Conservation (phyloP, 345 rosid species). For the Cardamine occulta region DNA sequence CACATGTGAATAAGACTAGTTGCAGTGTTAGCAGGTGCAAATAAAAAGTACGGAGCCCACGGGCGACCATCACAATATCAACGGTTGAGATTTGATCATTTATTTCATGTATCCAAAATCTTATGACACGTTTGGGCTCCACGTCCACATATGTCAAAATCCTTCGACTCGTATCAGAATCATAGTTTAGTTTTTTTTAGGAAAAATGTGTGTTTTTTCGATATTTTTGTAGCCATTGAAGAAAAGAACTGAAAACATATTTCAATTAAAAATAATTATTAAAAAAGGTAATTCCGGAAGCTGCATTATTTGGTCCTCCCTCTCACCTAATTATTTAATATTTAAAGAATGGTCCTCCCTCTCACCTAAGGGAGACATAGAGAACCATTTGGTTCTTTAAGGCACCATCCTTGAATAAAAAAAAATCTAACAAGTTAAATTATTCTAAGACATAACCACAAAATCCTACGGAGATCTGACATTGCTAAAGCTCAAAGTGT, state of each 20-base stretch:
- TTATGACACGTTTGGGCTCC: conserved; percentile 28
- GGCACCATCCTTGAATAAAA: conserved; percentile 23
- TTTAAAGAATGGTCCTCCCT: conserved; percentile 35
- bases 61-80: conserved; percentile 22
- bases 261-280: neutral
- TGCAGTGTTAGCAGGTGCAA: conserved; percentile 45
- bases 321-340: conserved; percentile 30
- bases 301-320: conserved; percentile 46
- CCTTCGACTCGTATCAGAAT: conserved; percentile 7
- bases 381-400: conserved; percentile 42
- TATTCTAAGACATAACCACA: conserved; percentile 27
- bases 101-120: conserved; percentile 28
- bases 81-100: conserved; percentile 22
- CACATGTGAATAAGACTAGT: conserved; percentile 32
- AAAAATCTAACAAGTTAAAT: neutral
- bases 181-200: neutral
- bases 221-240: neutral
- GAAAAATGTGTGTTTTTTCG: neutral
- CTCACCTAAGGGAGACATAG: conserved; percentile 38
- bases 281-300: neutral
- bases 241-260: neutral
- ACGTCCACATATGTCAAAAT: conserved; percentile 22
- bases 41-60: conserved; percentile 36
- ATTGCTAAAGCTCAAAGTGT: conserved; percentile 34
- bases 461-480: conserved; percentile 39